A percentile compares a stretch with the other conserved stretches of the same genome.
Evolutionary conservation across 768 basidiomycete genomes (phyloP).

Genomic region (Hydnum rufescens): DNA sequence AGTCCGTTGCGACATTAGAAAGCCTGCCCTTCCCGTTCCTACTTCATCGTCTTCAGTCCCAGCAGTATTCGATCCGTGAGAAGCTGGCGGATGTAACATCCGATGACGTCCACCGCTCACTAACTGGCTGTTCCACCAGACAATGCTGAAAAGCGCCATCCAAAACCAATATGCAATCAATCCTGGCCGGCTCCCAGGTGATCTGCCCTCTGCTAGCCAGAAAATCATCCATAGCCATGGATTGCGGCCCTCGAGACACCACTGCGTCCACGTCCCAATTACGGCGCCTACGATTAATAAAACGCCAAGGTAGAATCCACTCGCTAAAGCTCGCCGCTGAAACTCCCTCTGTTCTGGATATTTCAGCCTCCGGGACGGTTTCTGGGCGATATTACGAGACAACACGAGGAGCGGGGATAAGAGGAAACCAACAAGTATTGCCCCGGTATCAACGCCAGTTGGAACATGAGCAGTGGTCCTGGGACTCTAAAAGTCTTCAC

Average conservation of each 20-base stretch:
- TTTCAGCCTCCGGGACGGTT: constrained; percentile 55
- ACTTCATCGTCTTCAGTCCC: neutral
- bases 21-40: neutral
- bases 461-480: constrained; percentile 79
- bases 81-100: neutral
- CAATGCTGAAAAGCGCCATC: constrained; percentile 66
- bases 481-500: constrained; percentile 87
- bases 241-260: constrained; percentile 52
- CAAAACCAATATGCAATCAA: constrained; percentile 74
- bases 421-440: constrained; percentile 79
- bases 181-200: constrained; percentile 49
- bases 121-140: constrained; percentile 86
- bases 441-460: constrained; percentile 79
- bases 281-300: constrained; percentile 59
- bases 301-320: constrained; percentile 64
- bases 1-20: neutral
- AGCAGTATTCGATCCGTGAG: neutral
- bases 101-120: constrained; percentile 54
- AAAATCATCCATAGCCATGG: constrained; percentile 76
- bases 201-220: constrained; percentile 50
- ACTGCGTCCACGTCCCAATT: constrained; percentile 82
- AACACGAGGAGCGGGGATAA: constrained; percentile 85
- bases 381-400: constrained; percentile 78
- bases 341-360: constrained; percentile 59
- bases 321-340: constrained; percentile 65